Evolutionary conservation across 352 stramenopile species (phyloP), one percentile per base, ranked within the genome.

Genomic region (Globisporangium orthogonon): DNA sequence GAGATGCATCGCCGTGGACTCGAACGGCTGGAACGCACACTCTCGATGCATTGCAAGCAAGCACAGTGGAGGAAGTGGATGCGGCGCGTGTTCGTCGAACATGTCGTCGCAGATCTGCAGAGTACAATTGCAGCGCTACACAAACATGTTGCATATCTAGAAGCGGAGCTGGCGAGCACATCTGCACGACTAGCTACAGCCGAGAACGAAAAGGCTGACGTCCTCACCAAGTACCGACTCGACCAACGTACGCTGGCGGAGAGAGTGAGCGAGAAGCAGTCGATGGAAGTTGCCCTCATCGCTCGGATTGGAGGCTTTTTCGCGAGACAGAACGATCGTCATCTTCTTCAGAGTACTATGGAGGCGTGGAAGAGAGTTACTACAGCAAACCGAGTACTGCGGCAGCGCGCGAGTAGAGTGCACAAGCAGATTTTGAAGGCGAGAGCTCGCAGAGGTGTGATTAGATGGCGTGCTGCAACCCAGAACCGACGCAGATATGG

Each of bases 261-360:
- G 10, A 39, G 46, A 13, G 55, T 53, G 13, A 35, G 33, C 7
- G 52, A 49, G 23, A 58, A 58, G 51, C 51, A 50, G 13, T 55
- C 40, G n/a, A 35, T 57, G 37, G 59, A 64, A 15, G n/a, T 64
- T 14, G 56, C 54, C 30, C 56, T 80, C 39, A 56, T 64, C 29
- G 48, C 72, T n/a, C 69, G 71, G 58, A 23, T 76, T 11, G 69
- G 63, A 0, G 52, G 48, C 1, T 78, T 73, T 40, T 67, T 80
- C 7, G 56, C 57, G 0, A 79, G 61, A n/a, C 69, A 69, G 33
- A 76, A 61, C 3, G 52, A 66, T 14, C 71, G 70, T 1, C 68
- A 78, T 23, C 30, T 74, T 11, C 14, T 73, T 4, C 40, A 45
- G 4, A 23, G 9, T 5, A 30, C 40, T 2, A 1, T 59, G 28